phyloP scores from a whole-genome alignment of 2,329 filamentous ascomycete genomes.

The Hansfordia pulvinata region DNA sequence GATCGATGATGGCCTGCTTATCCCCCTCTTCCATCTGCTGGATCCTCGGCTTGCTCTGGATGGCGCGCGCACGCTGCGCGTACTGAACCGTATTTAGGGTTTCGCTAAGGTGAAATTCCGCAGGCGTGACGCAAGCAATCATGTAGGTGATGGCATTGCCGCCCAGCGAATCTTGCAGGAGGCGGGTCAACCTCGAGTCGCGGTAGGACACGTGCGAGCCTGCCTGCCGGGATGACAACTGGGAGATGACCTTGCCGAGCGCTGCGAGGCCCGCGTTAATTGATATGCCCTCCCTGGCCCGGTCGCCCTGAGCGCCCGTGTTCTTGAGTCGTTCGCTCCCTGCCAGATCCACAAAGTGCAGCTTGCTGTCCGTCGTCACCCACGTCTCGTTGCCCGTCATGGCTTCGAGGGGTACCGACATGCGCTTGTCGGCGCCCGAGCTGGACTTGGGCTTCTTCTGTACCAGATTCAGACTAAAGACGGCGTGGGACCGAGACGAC shows the following conservation, averaged over 20 bases:
- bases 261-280: conserved; percentile 95
- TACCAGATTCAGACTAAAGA: conserved; percentile 88
- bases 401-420: conserved; percentile 74
- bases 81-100: conserved; percentile 97
- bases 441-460: conserved; percentile 58
- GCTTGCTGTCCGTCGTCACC: conserved; percentile 90
- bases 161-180: conserved; percentile 91
- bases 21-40: conserved; percentile 89
- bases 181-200: conserved; percentile 88
- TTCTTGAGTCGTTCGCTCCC: conserved; percentile 96
- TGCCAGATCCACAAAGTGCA: conserved; percentile 96
- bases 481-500: conserved; percentile 92
- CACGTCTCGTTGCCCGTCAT: conserved; percentile 55
- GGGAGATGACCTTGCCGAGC: conserved; percentile 94
- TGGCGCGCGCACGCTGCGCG: conserved; percentile 86
- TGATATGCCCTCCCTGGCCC: conserved; percentile 91
- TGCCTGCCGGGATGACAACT: conserved; percentile 78
- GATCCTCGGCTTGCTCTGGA: conserved; percentile 94
- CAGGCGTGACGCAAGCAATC: conserved; percentile 95
- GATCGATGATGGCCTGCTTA: conserved; percentile 86
- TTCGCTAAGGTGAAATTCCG: conserved; percentile 94
- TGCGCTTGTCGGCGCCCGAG: conserved; percentile 59
- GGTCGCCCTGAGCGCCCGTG: conserved; percentile 85
- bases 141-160: conserved; percentile 98
- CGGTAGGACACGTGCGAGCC: conserved; percentile 93